A percentile compares a stretch with the other conserved stretches of the same genome.
Conservation (phyloP, 106 monocot genomes). For the Posidonia australis region DNA sequence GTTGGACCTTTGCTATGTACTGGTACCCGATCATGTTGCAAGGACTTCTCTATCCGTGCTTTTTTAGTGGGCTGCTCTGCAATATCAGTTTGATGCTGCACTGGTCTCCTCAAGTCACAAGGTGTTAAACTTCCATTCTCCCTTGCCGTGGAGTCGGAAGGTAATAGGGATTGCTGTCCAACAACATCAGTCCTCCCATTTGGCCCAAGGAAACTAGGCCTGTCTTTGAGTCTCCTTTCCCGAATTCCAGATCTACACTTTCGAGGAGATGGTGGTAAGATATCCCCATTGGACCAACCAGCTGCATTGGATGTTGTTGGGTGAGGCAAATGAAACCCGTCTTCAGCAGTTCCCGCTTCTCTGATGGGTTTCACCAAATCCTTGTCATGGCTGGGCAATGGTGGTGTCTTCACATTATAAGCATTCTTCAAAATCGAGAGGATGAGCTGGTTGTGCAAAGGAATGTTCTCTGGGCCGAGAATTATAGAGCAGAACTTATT, state of each 20-base stretch:
- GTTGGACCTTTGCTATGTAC: background rate
- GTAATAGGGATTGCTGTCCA: constrained; percentile 2
- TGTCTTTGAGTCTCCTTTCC: constrained; percentile 28
- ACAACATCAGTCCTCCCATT: constrained; percentile 35
- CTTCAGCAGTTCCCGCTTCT: background rate
- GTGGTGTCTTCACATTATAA: constrained; percentile 28
- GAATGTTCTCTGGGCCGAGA: constrained; percentile 40
- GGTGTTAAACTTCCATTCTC: constrained; percentile 28
- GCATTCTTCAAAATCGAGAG: constrained; percentile 51
- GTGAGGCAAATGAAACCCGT: constrained; percentile 8
- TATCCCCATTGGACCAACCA: constrained; percentile 39
- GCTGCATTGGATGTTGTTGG: background rate
- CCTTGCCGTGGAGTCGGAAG: constrained; percentile 4
- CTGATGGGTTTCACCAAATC: constrained; percentile 3
- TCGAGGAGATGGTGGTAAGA: constrained; percentile 27
- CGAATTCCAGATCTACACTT: constrained; percentile 18
- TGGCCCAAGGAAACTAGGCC: constrained; percentile 27
- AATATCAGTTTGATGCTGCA: constrained; percentile 15
- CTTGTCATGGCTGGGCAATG: constrained; percentile 4
- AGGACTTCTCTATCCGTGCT: constrained; percentile 16
- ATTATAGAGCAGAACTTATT: constrained; percentile 36
- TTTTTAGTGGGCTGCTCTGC: constrained; percentile 27
- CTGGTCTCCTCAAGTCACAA: constrained; percentile 21
- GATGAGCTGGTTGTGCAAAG: constrained; percentile 52
- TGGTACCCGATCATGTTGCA: constrained; percentile 2